These are phyloP conservation scores for Bertia moriformis DNA, from an alignment of 2,329 filamentous ascomycete species.

Conservation along the genomic window DNA sequence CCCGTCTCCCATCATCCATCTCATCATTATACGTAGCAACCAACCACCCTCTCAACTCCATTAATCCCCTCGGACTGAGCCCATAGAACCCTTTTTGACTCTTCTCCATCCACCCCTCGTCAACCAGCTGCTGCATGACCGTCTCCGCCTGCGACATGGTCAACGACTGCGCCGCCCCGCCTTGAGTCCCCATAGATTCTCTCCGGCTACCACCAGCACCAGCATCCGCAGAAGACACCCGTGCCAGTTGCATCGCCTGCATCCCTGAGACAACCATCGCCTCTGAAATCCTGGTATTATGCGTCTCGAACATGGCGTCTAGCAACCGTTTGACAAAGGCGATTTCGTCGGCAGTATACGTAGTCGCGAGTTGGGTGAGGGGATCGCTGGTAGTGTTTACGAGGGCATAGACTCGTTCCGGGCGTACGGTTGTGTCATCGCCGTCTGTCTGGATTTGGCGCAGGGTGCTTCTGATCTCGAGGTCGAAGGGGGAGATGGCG, in stretches of 20 bases:
- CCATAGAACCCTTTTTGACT: conserved; percentile 31
- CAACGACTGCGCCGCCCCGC: conserved; percentile 21
- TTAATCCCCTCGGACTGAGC: conserved; percentile 41
- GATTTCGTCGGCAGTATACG: conserved; percentile 47
- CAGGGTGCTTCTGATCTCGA: conserved; percentile 42
- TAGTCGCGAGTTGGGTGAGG: conserved; percentile 51
- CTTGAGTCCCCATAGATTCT: conserved; percentile 7
- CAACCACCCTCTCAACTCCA: conserved; percentile 49
- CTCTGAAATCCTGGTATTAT: conserved; percentile 40
- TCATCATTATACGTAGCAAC: conserved; percentile 48
- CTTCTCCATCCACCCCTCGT: conserved; percentile 46
- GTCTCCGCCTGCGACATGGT: conserved; percentile 41
- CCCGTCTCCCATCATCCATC: conserved; percentile 12
- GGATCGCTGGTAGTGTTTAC: conserved; percentile 51
- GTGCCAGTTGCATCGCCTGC: conserved; percentile 33
- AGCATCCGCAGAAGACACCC: not conserved
- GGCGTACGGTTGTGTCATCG: not conserved
- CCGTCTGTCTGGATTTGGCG: conserved; percentile 32
- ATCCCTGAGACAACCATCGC: conserved; percentile 42
- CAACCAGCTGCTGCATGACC: conserved; percentile 33
- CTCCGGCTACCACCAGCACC: conserved; percentile 8
- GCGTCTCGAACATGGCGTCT: conserved; percentile 51
- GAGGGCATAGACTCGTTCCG: conserved; percentile 28
- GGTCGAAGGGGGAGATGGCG: conserved; percentile 43
- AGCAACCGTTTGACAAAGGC: conserved; percentile 50